These are phyloP conservation scores for Coemansia sp. DNA, from an alignment of 192 early-diverging fungal genomes.

Conservation along the genomic window DNA sequence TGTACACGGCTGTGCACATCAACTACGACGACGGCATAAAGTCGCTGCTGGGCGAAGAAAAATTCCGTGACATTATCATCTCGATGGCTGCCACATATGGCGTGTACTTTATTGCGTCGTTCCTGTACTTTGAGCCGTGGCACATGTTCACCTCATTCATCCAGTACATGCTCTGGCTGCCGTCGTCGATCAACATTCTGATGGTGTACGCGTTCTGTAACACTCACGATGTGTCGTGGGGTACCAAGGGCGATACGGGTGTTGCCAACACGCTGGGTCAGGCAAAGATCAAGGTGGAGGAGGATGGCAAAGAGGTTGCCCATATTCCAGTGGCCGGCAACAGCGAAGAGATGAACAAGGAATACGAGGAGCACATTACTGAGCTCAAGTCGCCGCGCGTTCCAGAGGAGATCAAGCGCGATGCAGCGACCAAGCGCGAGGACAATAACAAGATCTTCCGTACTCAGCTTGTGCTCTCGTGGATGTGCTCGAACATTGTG, in stretches of 20 bases:
- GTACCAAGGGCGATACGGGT: slow-evolving; percentile 87
- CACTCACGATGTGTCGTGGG: slow-evolving; percentile 95
- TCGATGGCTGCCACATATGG: slow-evolving; percentile 81
- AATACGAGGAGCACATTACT: slow-evolving; percentile 77
- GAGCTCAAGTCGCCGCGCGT: slow-evolving; percentile 58
- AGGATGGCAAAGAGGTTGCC: slow-evolving; percentile 68
- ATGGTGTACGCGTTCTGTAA: slow-evolving; percentile 94
- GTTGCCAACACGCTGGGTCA: slow-evolving; percentile 69
- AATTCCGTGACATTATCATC: slow-evolving; percentile 79
- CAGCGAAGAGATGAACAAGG: slow-evolving; percentile 74
- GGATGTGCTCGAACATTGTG: slow-evolving; percentile 83
- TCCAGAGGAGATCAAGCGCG: slow-evolving; percentile 32
- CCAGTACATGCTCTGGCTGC: slow-evolving; percentile 87
- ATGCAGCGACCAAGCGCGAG: slow-evolving; percentile 81
- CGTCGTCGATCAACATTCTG: slow-evolving; percentile 88
- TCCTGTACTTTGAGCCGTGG: slow-evolving; percentile 84
- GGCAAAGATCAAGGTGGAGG: slow-evolving; percentile 68
- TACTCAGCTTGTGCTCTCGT: slow-evolving; percentile 75
- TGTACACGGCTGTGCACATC: slow-evolving; percentile 50
- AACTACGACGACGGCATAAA: slow-evolving; percentile 49
- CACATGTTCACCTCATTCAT: slow-evolving; percentile 87
- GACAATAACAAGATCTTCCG: slow-evolving; percentile 89
- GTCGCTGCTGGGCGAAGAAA: slow-evolving; percentile 48
- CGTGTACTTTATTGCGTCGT: slow-evolving; percentile 75
- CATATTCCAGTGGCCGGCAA: slow-evolving; percentile 76